Evolutionary conservation across 805 yeast species (phyloP), one percentile per base, ranked within the genome.

Genomic region (Barnettozyma sucrosica): DNA sequence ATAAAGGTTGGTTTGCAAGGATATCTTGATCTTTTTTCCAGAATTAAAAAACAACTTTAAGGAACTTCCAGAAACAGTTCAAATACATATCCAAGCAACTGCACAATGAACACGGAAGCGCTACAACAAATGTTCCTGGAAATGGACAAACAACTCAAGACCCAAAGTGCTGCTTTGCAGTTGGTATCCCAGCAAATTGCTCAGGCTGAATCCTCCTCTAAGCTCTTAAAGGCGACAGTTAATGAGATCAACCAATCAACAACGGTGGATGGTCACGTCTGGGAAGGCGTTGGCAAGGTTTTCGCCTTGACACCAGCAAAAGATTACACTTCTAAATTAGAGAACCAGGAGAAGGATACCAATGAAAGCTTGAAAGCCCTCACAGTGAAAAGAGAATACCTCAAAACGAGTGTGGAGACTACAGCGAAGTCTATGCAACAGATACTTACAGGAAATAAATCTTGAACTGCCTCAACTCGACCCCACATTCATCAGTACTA

Each of bases 271-370:
- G 74, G 77, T 9, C 61, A 61, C 8, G 90, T 89, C 5, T 89
- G 95, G 93, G 79, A 86, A 61, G 87, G 95, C 5, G 77, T 87
- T 32, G 97, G 97, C 25, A 85, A 84, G 65, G 77, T 88, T 26
- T 85, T 84, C 62, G 66, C 84, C 9, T 41, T 60, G 20, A 72
- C 72, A 5, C 70, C 71, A 24, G 69, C 70, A 3, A 56, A 63
- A 4, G 65, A 69, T 4, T 85, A 86, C 64, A 63, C 75, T 41
- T 57, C 62, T 11, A 72, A 71, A 44, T 65, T 88, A 30, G 61
- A 69, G 20, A 61, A 65, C 20, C 88, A 86, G 54, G 77, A 77
- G 52, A 64, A 66, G 37, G 76, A 70, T 14, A 72, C 80, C 50
- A 62, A 72, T 46, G 95, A 85, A 16, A 79, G 81, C 53, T 65